Evolutionary conservation across 129 eudicot species (phyloP), one percentile per base, ranked within the genome.

Genomic region (Escallonia rubra): DNA sequence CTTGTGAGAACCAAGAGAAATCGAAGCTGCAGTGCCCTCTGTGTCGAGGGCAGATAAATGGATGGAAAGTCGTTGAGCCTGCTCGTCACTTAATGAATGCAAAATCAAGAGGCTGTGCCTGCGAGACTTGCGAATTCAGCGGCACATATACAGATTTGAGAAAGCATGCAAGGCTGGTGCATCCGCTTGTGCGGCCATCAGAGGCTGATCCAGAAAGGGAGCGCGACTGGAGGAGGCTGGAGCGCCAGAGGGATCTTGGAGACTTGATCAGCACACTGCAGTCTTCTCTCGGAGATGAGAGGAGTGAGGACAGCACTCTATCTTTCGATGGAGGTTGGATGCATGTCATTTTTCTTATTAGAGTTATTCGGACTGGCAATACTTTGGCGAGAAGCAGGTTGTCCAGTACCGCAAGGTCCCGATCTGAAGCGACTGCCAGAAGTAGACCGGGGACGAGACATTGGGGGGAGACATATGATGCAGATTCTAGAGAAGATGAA

Each of bases 181-280:
- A 91, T 69, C 96, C 98, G 13, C 77, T 72, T 40, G 91, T 78
- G 51, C 56, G 96, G 66, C 98, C 98, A 4, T 82, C 91, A 8
- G 89, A 83, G 62, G 96, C 91, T 6, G 96, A 92, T 64, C 98
- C 98, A 0, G 85, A 88, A 73, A 83, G 98, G 66, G 87, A 92
- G 70, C 78, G 88, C 6, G 85, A 71, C 67, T 92, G 98, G 98
- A 79, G 96, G 73, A 80, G 89, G 64, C 65, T 92, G 51, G 98
- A 92, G 73, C 61, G 90, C 63, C 96, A 88, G 71, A 78, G 98
- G 78, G 96, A 92, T 56, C 67, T 85, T 4, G 96, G 91, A 13
- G 98, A 92, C 76, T 72, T 92, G 45, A 76, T 91, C 39, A 91
- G 98, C 59, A 86, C 91, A 0, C 76, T 92, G 52, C 96, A 81